Percentiles rank a stretch among this genome's conserved stretches.
These are phyloP conservation scores for Pleurotus citrinopileatus DNA, from an alignment of 768 basidiomycete species.

Conservation along the genomic window DNA sequence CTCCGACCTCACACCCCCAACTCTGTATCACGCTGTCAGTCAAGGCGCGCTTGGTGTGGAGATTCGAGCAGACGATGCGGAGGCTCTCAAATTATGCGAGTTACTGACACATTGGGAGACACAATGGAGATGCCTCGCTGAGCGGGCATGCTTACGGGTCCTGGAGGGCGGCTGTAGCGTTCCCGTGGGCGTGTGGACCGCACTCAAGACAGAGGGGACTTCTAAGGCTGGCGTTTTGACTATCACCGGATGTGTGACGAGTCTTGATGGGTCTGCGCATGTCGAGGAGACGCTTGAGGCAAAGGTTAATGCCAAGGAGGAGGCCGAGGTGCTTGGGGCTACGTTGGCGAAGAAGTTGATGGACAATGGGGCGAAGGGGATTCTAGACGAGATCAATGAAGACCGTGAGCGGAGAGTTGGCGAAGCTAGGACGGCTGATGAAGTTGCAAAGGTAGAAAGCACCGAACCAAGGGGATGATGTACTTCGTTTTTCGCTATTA, in stretches of 20 bases:
- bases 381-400: constrained; percentile 80
- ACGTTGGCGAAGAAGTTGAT: constrained; percentile 64
- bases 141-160: constrained; percentile 83
- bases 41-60: constrained; percentile 93
- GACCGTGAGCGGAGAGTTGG: constrained; percentile 53
- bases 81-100: constrained; percentile 60
- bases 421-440: constrained; percentile 34
- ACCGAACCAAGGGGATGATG: too few species aligned
- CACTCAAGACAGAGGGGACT: constrained; percentile 31
- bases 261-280: constrained; percentile 69
- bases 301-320: constrained; percentile 45
- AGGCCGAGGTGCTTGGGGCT: constrained; percentile 69
- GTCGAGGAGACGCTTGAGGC: constrained; percentile 62
- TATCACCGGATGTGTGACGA: constrained; percentile 82
- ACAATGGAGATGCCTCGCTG: constrained; percentile 74
- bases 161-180: constrained; percentile 98
- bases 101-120: constrained; percentile 75
- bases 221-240: constrained; percentile 40
- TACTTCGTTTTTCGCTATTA: too few species aligned
- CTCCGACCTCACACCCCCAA: constrained; percentile 67
- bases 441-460: constrained; percentile 13
- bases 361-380: constrained; percentile 67
- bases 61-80: constrained; percentile 64
- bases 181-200: constrained; percentile 80
- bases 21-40: constrained; percentile 85